Percentiles rank a stretch among this genome's conserved stretches.
Evolutionary conservation across 148 eudicot species (phyloP).

Genomic region (Drosera capensis): DNA sequence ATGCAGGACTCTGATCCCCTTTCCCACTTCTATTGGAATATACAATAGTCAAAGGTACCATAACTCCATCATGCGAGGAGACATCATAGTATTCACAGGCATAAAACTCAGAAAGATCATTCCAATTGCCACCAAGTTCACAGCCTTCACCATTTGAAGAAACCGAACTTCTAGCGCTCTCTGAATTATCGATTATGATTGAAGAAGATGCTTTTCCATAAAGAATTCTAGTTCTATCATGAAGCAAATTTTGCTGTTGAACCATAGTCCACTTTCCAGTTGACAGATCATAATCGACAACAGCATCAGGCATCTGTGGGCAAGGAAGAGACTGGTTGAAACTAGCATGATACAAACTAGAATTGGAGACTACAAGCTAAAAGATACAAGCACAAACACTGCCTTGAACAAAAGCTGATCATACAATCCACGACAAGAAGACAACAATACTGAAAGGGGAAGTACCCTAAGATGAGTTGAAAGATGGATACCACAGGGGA

Average conservation of each 20-base stretch:
- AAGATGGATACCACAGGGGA: slow-evolving; percentile 71
- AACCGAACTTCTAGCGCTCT: slow-evolving; percentile 15
- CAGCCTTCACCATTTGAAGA: slow-evolving; percentile 9
- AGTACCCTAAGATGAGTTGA: slow-evolving; percentile 2
- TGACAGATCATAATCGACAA: slow-evolving; percentile 71
- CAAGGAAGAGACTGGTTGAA: too few species aligned
- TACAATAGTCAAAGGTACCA: slow-evolving; percentile 61
- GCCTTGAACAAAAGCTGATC: neutral
- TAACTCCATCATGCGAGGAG: slow-evolving; percentile 53
- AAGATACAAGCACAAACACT: neutral
- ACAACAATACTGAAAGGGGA: neutral
- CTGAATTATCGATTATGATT: slow-evolving; percentile 12
- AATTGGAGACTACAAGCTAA: neutral
- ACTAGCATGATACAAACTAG: too few species aligned
- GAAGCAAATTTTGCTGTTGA: slow-evolving; percentile 85
- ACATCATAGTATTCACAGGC: slow-evolving; percentile 67
- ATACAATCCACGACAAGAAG: neutral
- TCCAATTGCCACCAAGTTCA: slow-evolving; percentile 43
- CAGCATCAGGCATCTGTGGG: slow-evolving; percentile 92
- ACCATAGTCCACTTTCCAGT: slow-evolving; percentile 73
- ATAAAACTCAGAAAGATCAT: slow-evolving; percentile 81
- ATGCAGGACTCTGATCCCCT: slow-evolving; percentile 49
- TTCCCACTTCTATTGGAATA: slow-evolving; percentile 48
- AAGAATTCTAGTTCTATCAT: slow-evolving; percentile 59
- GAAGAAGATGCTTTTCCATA: slow-evolving; percentile 57